Evolutionary conservation across 2,329 filamentous ascomycete species (phyloP).

Genomic region (Colletotrichum kahawae): DNA sequence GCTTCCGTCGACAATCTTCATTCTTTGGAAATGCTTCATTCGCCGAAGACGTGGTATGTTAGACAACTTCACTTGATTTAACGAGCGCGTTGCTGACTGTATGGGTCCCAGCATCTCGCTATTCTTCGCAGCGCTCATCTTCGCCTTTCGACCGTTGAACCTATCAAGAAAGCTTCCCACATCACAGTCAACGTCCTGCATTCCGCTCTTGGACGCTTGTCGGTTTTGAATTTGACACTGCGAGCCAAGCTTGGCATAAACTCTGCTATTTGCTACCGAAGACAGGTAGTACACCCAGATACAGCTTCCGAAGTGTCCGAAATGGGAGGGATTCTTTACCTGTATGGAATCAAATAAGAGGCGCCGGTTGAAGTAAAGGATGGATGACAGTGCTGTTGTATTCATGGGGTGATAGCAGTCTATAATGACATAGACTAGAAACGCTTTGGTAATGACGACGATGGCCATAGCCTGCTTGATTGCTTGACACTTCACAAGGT

Average conservation of each 20-base stretch:
- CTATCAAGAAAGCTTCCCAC: neutral
- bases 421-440: too few relatives aligned
- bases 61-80: neutral
- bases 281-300: neutral
- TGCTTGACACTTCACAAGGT: too few relatives aligned
- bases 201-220: neutral
- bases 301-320: neutral
- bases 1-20: neutral
- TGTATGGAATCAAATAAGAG: neutral
- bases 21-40: neutral
- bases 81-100: neutral
- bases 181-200: neutral
- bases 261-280: rapidly evolving
- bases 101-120: neutral
- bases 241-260: neutral
- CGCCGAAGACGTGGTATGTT: neutral
- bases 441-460: too few relatives aligned
- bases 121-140: neutral
- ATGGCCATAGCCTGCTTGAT: too few relatives aligned
- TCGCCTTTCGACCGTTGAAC: neutral
- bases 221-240: neutral
- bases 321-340: neutral
- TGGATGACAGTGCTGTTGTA: too few relatives aligned
- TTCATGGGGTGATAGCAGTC: too few relatives aligned
- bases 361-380: neutral